phyloP scores from a whole-genome alignment of 2,329 filamentous ascomycete genomes.

The Fusarium subtropicale region DNA sequence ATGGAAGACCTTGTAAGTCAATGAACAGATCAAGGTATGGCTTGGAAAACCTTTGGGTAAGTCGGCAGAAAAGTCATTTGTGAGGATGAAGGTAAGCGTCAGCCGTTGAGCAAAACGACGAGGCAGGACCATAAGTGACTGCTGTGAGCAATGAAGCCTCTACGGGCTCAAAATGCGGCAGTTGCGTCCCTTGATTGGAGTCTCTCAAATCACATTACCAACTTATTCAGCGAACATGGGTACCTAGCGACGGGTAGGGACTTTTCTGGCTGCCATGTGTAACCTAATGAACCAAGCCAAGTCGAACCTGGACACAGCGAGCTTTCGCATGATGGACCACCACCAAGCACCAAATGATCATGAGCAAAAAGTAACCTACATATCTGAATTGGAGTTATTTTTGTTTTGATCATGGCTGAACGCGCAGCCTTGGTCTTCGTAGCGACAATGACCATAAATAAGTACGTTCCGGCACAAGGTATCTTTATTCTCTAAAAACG shows the following conservation, averaged over 20 bases:
- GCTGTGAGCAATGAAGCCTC: constrained; percentile 14
- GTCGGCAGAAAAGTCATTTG: constrained; percentile 2
- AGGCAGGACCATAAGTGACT: constrained; percentile 19
- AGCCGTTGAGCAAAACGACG: constrained; percentile 20
- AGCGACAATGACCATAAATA: constrained; percentile 93
- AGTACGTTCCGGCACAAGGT: constrained; percentile 92
- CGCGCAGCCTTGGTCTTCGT: constrained; percentile 89
- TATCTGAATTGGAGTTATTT: constrained; percentile 59
- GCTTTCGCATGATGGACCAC: constrained; percentile 19
- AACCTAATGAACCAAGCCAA: constrained; percentile 22
- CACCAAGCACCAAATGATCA: constrained; percentile 9
- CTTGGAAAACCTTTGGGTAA: constrained; percentile 1
- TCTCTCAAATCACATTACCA: constrained; percentile 1
- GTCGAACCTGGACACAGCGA: constrained; percentile 7
- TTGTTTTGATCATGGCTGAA: constrained; percentile 88
- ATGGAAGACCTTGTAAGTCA: neutral
- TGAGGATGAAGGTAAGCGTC: constrained; percentile 11
- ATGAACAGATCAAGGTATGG: neutral
- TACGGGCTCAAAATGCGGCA: constrained; percentile 5
- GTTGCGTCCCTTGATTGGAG: constrained; percentile 2
- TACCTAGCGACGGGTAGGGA: neutral
- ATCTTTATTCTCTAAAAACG: constrained; percentile 78
- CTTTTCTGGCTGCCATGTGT: constrained; percentile 19
- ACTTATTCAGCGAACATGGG: neutral
- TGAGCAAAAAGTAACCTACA: constrained; percentile 54